Evolutionary conservation across 75 land plant species (phyloP), one percentile per base, ranked within the genome.

Genomic region (Gnetum montanum): DNA sequence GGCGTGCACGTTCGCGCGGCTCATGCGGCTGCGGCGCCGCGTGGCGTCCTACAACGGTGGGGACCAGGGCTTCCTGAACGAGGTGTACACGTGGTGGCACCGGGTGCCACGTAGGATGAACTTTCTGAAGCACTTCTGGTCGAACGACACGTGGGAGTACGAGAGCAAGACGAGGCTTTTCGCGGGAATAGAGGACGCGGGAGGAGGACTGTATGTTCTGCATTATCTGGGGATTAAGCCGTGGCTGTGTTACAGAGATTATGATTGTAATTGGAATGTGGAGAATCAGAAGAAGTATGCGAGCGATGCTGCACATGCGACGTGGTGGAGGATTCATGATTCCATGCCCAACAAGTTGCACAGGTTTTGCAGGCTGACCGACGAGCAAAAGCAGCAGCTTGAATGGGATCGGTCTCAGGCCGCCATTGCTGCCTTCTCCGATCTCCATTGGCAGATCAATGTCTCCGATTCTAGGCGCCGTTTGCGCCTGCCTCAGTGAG

Each of bases 61-160:
- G 20, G 98, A 94, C 67, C 96, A 94, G 46, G 98, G 96, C 0
- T 94, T 70, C 48, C 71, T 94, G 30, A 94, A 94, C 56, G 90
- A 94, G 52, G 57, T 89, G 0, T 94, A 73, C 62, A 78, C 88
- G 6, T 94, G 98, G 98, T 89, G 98, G 98, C 98, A 94, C 61
- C 65, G 96, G 24, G 41, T 94, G 23, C 98, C 98, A 0, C 64
- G 74, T 58, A 58, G 73, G 19, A 65, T 85, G 23, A 94, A 94
- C 61, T 89, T 66, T 47, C 55, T 94, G 37, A 94, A 94, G 66
- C 82, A 79, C 53, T 77, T 84, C 56, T 81, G 90, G 90, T 49
- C 83, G 12, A 93, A 93, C 46, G 62, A 61, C 1, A 60, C 75
- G 5, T 57, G 50, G 18, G 84, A 80, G 56, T 66, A 31, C 25